Evolutionary conservation across 2,329 filamentous ascomycete genomes (phyloP), one percentile per base, ranked within the genome.

Genomic region (Pestalotiopsis fici): DNA sequence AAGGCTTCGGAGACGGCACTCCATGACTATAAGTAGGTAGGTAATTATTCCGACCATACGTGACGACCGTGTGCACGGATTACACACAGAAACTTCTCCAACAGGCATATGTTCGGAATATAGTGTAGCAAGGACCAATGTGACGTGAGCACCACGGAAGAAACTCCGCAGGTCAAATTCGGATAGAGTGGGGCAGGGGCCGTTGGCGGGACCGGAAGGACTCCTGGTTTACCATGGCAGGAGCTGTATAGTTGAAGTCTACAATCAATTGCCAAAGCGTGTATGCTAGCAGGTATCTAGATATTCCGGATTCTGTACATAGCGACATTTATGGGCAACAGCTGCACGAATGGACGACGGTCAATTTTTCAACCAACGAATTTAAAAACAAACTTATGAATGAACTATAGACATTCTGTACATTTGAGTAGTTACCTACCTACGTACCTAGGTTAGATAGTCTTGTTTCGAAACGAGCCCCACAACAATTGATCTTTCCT

Each of bases 111-210:
- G 57, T 60, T 18, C 28, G 57, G 57, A 31, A 39, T 31, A 39
- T n/a, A n/a, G 31, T 39, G 28, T 37, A 60, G 12, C 57, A 60
- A n/a, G 57, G 27, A 25, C 13, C 57, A 35, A 35, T 50, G 59
- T 47, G 59, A 43, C 59, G 31, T 25, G n/a, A 25, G 31, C 35
- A 62, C 25, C 35, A 50, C 59, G 59, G 59, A 43, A 59, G 15
- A 27, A 54, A 28, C 35, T 67, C 60, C 66, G 59, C 18, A 25
- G 35, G 25, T 62, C 59, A 21, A 62, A 62, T 47, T 50, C 59
- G 39, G 59, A 62, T 43, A 62, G 23, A 47, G 35, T 57, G 55
- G 55, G 23, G 11, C 55, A 57, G 55, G 55, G 55, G 55, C 27
- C 55, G n/a, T 27, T 57, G 55, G 55, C 55, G 55, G 55, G 55